Evolutionary conservation across 768 basidiomycete genomes (phyloP).

Genomic region (Leccinum longicurvipes): DNA sequence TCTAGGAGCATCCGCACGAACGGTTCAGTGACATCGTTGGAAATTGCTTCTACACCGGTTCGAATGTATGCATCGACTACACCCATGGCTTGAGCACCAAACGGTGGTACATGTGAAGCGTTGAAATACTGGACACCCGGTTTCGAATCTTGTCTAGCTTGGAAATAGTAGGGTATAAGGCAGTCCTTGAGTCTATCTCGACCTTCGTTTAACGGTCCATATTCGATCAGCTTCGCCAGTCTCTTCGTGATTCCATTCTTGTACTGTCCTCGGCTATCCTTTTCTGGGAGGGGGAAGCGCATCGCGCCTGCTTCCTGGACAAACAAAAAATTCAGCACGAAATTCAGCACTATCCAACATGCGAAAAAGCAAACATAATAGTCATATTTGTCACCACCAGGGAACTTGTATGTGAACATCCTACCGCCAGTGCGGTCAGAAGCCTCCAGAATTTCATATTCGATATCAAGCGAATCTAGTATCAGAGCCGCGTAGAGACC

Average conservation of each 20-base stretch:
- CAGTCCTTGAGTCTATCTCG: slow-evolving; percentile 14
- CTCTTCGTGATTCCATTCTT: slow-evolving; percentile 31
- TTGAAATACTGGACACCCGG: slow-evolving; percentile 8
- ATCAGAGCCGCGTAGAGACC: slow-evolving; percentile 5
- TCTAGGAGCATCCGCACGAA: slow-evolving; percentile 17
- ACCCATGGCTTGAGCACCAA: slow-evolving; percentile 9
- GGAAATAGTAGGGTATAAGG: slow-evolving; percentile 21
- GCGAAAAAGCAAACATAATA: slow-evolving; percentile 30
- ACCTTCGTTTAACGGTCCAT: slow-evolving; percentile 23
- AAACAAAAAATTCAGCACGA: not conserved
- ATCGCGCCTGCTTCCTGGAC: slow-evolving; percentile 38
- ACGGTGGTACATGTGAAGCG: not conserved
- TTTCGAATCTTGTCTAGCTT: slow-evolving; percentile 8
- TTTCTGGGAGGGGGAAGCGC: slow-evolving; percentile 30
- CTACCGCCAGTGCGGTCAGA: slow-evolving; percentile 40
- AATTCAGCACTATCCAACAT: not conserved
- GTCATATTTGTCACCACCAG: slow-evolving; percentile 27
- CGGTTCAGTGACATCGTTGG: slow-evolving; percentile 11
- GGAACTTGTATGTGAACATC: slow-evolving; percentile 42
- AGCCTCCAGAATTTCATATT: slow-evolving; percentile 46
- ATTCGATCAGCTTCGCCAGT: slow-evolving; percentile 29
- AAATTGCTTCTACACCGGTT: slow-evolving; percentile 18
- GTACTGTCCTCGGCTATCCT: slow-evolving; percentile 12
- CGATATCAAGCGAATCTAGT: slow-evolving; percentile 29
- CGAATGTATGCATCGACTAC: slow-evolving; percentile 11